Evolutionary conservation across 2,329 filamentous ascomycete species (phyloP).

Genomic region (Epichloe sylvatica): DNA sequence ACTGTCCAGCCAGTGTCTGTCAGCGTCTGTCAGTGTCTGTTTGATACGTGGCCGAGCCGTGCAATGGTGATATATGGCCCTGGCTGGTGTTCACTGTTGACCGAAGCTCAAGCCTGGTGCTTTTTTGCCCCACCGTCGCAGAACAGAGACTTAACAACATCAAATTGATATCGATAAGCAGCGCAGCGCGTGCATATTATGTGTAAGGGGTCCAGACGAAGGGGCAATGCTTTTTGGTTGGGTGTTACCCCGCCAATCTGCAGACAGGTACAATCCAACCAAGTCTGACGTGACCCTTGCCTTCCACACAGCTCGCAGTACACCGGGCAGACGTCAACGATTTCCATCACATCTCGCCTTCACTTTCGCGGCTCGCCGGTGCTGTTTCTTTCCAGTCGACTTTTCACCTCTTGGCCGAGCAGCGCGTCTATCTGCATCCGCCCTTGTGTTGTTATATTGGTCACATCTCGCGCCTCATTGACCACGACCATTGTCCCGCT

Average conservation of each 20-base stretch:
- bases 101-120: too few relatives aligned
- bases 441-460: neutral
- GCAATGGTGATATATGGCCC: too few relatives aligned
- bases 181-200: neutral
- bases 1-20: neutral
- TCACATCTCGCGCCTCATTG: neutral
- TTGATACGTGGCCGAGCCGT: neutral
- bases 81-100: too few relatives aligned
- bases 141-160: neutral
- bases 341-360: neutral
- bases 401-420: neutral
- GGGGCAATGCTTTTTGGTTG: neutral
- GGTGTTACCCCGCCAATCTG: constrained; percentile 26
- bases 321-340: neutral
- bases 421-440: neutral
- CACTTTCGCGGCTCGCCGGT: neutral
- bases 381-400: neutral
- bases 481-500: neutral
- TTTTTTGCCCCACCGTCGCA: neutral
- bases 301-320: neutral
- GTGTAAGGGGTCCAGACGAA: neutral
- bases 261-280: neutral
- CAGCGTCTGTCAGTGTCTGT: neutral
- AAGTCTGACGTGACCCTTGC: constrained; percentile 2
- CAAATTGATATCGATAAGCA: neutral